Percentiles rank a stretch among this genome's conserved stretches.
These are phyloP conservation scores for Hibiscus tridactylites DNA, from an alignment of 345 rosid species.

Conservation along the genomic window DNA sequence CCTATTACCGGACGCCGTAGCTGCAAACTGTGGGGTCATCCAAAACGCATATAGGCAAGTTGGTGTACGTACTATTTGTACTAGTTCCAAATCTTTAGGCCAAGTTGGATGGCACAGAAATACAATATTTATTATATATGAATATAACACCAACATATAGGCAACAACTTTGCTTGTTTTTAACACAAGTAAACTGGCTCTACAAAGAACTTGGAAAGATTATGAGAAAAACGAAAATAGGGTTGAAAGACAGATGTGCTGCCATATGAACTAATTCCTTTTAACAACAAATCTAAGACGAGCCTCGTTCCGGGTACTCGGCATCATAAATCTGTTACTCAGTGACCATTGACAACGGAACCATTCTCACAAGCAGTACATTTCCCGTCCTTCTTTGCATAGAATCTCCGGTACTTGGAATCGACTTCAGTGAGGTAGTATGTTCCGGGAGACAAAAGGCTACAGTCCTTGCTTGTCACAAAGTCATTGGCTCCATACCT, in stretches of 20 bases:
- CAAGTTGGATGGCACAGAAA: not conserved
- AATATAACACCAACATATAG: not conserved
- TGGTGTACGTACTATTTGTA: too few species aligned
- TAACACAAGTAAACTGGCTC: not conserved
- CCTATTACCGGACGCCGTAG: too few species aligned
- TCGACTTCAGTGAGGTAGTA: constrained; percentile 93
- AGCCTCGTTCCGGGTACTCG: not conserved
- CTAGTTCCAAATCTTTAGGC: too few species aligned
- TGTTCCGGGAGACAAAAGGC: constrained; percentile 81
- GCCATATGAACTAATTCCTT: constrained; percentile 11
- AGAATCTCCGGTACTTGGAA: constrained; percentile 87
- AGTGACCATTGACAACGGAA: constrained; percentile 62
- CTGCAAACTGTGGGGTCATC: too few species aligned
- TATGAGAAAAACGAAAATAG: not conserved
- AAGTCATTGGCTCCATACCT: constrained; percentile 96
- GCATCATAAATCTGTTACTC: constrained; percentile 7
- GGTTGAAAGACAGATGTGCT: not conserved
- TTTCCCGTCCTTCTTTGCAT: constrained; percentile 47
- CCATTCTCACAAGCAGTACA: constrained; percentile 32
- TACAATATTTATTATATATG: not conserved
- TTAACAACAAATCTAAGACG: constrained; percentile 8
- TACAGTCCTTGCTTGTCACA: constrained; percentile 81
- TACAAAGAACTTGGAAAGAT: not conserved
- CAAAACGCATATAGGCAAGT: too few species aligned
- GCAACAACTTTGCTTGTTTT: not conserved